Evolutionary conservation across 768 basidiomycete genomes (phyloP), one percentile per base, ranked within the genome.

Genomic region (Gymnopilus junonius): DNA sequence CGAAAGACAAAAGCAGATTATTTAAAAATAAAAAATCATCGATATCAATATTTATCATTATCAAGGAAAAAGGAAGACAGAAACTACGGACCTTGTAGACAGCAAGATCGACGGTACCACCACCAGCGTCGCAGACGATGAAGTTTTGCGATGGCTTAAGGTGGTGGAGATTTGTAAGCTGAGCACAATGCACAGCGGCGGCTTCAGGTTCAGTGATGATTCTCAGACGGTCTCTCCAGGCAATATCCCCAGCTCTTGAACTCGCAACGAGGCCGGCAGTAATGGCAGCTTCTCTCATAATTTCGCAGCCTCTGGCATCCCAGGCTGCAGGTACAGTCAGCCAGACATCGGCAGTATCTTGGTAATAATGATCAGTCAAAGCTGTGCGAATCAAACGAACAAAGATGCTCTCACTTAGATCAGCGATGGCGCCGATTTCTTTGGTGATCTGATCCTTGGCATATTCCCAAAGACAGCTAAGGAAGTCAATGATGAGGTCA

Each of bases 121-220:
- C 92, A 70, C 92, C 94, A 20, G 93, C 93, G 75, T 96, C 94
- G 70, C 91, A 93, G n/a, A 96, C 91, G 74, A 95, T 88, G 72
- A 95, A 95, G 65, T 88, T 93, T 70, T 95, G 93, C 21, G 88
- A 90, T 0, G 92, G 85, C 55, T 85, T 87, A 58, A 95, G 78
- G 66, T 89, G 88, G 74, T 94, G 92, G 2, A 95, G 79, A 62
- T 91, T 87, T 31, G 91, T 92, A 55, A 95, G 80, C 62, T 90
- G 87, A 2, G 91, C 92, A 63, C 93, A 94, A 63, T 96, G 94
- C 8, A 95, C 91, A 8, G 94, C 94, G n/a, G 93, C 94, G 1
- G 94, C 94, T 75, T 95, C 94, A 5, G 85, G 84, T 61, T 87
- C 85, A 76, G 92, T 93, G 73, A 95, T 94, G 67, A 95, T 94